Evolutionary conservation across 2,329 filamentous ascomycete species (phyloP).

Genomic region (Colletotrichum melonis): DNA sequence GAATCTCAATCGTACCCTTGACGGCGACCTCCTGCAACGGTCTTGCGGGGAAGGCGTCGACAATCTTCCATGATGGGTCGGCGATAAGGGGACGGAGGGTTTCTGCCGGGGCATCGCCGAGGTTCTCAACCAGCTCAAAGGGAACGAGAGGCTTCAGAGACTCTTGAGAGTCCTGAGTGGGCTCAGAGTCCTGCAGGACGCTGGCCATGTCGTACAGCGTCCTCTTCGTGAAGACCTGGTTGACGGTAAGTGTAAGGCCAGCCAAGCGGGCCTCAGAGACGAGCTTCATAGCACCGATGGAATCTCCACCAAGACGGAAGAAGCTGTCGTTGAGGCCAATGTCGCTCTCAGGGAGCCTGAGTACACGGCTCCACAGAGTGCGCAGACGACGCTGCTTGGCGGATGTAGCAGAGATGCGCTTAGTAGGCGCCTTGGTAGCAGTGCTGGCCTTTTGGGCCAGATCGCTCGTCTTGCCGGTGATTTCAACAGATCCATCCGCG

Average conservation of each 20-base stretch:
- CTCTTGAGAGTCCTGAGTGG: slow-evolving; percentile 22
- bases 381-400: slow-evolving; percentile 56
- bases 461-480: slow-evolving; percentile 42
- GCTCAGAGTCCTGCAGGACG: slow-evolving; percentile 53
- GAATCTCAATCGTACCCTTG: slow-evolving; percentile 65
- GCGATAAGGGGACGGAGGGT: slow-evolving; percentile 63
- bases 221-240: slow-evolving; percentile 64
- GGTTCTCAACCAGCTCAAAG: slow-evolving; percentile 62
- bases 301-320: slow-evolving; percentile 71
- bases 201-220: slow-evolving; percentile 65
- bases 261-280: slow-evolving; percentile 64
- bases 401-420: slow-evolving; percentile 52
- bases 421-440: slow-evolving; percentile 36
- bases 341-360: slow-evolving; percentile 55
- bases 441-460: slow-evolving; percentile 18
- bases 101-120: slow-evolving; percentile 51
- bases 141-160: slow-evolving; percentile 48
- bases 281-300: slow-evolving; percentile 70
- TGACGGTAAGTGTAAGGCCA: slow-evolving; percentile 62
- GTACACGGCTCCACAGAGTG: slow-evolving; percentile 59
- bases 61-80: slow-evolving; percentile 61
- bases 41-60: slow-evolving; percentile 67
- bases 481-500: slow-evolving; percentile 43
- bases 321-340: slow-evolving; percentile 68
- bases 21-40: slow-evolving; percentile 71